Conservation (phyloP, 495 filamentous ascomycete genomes). For the Pyrenula aspistea region DNA sequence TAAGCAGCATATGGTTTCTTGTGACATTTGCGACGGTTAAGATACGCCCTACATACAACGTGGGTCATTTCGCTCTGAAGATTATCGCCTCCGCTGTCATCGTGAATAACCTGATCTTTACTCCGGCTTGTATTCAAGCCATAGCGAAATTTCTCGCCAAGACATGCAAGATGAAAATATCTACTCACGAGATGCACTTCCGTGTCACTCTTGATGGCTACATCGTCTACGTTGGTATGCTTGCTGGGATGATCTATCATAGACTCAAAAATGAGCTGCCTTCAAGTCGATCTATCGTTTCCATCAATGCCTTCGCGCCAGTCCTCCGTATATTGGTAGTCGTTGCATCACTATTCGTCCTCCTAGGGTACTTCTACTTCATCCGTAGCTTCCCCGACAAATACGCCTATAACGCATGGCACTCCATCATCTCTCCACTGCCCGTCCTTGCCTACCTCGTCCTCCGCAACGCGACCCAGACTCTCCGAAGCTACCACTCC, state of each 20-base stretch:
- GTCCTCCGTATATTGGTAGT: conserved; percentile 8
- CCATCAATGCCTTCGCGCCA: not conserved
- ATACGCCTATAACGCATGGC: conserved; percentile 32
- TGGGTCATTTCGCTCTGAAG: conserved; percentile 34
- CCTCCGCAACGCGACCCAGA: conserved; percentile 33
- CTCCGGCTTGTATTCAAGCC: conserved; percentile 31
- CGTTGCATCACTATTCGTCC: conserved; percentile 9
- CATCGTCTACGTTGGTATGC: conserved; percentile 40
- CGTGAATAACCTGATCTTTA: conserved; percentile 26
- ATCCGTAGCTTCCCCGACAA: conserved; percentile 20
- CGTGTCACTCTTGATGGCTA: conserved; percentile 35
- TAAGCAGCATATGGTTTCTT: conserved; percentile 50
- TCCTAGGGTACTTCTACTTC: conserved; percentile 20
- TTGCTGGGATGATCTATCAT: conserved; percentile 26
- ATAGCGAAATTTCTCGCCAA: conserved; percentile 20
- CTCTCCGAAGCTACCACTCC: conserved; percentile 29
- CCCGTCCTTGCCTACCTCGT: conserved; percentile 38
- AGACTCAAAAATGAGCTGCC: conserved; percentile 6
- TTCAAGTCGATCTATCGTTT: conserved; percentile 4
- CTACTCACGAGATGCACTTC: conserved; percentile 30
- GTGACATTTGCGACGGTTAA: conserved; percentile 38
- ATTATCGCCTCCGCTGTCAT: conserved; percentile 30
- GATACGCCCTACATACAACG: conserved; percentile 24
- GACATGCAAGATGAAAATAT: conserved; percentile 28
- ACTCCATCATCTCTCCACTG: conserved; percentile 41